A percentile compares a stretch with the other conserved stretches of the same genome.
phyloP scores from a whole-genome alignment of 2,329 filamentous ascomycete genomes.

The Colletotrichum siamense region DNA sequence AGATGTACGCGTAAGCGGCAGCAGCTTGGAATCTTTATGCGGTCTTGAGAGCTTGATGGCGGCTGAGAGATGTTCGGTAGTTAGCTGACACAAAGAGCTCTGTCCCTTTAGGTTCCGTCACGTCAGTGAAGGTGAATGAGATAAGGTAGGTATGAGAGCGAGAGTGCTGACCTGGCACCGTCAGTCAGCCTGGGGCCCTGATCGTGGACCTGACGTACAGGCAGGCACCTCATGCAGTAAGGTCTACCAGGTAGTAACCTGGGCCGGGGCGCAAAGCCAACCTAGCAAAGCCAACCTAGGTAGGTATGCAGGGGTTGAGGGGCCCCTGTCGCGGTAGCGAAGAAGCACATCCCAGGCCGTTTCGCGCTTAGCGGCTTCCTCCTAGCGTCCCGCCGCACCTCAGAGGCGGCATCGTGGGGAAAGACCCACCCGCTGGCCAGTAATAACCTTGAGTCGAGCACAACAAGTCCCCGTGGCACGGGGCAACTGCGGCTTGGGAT shows the following conservation, averaged over 20 bases:
- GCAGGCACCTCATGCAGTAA: background rate
- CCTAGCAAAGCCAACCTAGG: background rate
- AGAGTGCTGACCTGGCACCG: background rate
- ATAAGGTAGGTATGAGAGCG: background rate
- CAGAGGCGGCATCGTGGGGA: background rate
- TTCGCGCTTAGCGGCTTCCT: conserved; percentile 2
- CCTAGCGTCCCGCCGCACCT: background rate
- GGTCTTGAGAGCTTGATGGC: background rate
- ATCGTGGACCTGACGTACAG: background rate
- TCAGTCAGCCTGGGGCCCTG: background rate
- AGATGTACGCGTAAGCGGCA: background rate
- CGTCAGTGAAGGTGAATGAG: background rate
- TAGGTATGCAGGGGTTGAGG: background rate
- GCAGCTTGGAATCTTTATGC: background rate
- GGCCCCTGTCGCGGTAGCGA: background rate
- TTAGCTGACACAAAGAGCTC: background rate
- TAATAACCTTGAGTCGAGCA: background rate
- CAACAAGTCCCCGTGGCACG: conserved; percentile 8
- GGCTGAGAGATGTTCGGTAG: background rate
- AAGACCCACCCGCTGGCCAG: background rate
- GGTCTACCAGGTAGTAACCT: background rate
- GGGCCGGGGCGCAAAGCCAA: background rate
- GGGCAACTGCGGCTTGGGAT: conserved; percentile 15
- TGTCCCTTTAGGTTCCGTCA: background rate
- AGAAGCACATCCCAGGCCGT: background rate